Percentiles rank a stretch among this genome's conserved stretches.
Evolutionary conservation across 768 basidiomycete genomes (phyloP).

Genomic region (Boletus eberwhitei): DNA sequence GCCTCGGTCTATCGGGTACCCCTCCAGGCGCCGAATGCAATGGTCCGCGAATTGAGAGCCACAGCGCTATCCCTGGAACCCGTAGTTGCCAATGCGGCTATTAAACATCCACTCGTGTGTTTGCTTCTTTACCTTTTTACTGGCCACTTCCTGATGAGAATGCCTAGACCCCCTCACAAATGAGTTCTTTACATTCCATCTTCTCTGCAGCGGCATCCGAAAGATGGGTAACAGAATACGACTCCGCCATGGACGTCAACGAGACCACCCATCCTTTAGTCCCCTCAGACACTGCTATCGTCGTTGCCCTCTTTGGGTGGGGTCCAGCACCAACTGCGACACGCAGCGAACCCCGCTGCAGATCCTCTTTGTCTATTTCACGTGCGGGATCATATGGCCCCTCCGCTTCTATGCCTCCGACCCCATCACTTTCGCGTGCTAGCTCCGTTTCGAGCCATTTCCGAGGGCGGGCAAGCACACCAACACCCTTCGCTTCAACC

Average conservation of each 20-base stretch:
- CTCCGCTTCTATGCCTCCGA: slow-evolving; percentile 28
- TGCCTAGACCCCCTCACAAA: slow-evolving; percentile 54
- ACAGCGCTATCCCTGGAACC: slow-evolving; percentile 53
- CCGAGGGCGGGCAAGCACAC: slow-evolving; percentile 17
- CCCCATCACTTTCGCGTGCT: slow-evolving; percentile 33
- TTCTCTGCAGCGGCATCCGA: slow-evolving; percentile 35
- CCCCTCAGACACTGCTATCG: slow-evolving; percentile 38
- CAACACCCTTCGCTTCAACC: slow-evolving; percentile 21
- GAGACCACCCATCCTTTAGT: slow-evolving; percentile 11
- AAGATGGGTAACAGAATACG: slow-evolving; percentile 26
- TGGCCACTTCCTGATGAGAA: slow-evolving; percentile 7
- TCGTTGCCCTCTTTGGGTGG: slow-evolving; percentile 52
- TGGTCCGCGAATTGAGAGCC: slow-evolving; percentile 57
- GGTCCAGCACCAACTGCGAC: slow-evolving; percentile 32
- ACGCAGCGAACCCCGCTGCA: slow-evolving; percentile 7
- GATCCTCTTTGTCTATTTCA: slow-evolving; percentile 19
- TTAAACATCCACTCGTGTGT: slow-evolving; percentile 74
- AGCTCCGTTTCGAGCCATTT: slow-evolving; percentile 29
- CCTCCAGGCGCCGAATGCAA: slow-evolving; percentile 60
- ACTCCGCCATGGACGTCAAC: slow-evolving; percentile 10
- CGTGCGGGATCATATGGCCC: slow-evolving; percentile 28
- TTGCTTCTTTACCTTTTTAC: neutral
- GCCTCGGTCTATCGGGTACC: slow-evolving; percentile 76
- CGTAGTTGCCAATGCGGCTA: slow-evolving; percentile 48
- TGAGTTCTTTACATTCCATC: slow-evolving; percentile 48